Evolutionary conservation across 2,329 filamentous ascomycete genomes (phyloP).

Genomic region (Fusarium secorum): DNA sequence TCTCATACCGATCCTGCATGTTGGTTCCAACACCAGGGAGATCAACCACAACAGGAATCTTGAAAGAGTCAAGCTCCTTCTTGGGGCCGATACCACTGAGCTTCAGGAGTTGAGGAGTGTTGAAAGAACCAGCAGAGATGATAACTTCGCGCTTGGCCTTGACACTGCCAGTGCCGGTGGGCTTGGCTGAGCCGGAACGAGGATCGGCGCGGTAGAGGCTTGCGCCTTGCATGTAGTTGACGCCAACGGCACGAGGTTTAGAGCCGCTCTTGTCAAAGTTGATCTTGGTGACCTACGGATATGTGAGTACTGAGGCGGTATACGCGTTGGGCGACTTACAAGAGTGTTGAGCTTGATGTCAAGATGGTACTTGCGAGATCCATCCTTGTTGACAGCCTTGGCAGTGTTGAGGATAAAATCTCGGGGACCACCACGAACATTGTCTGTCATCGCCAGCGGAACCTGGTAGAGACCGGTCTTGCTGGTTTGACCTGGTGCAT

Average conservation of each 20-base stretch:
- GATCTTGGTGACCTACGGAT: conserved; percentile 44
- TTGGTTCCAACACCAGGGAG: conserved; percentile 67
- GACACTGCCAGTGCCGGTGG: conserved; percentile 3
- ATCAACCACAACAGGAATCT: conserved; percentile 44
- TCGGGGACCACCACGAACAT: conserved; percentile 61
- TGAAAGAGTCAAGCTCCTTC: conserved; percentile 40
- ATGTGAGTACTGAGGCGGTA: rapidly evolving
- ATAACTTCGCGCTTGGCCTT: conserved; percentile 51
- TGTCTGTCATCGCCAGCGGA: conserved; percentile 61
- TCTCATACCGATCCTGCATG: conserved; percentile 63
- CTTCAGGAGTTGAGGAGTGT: conserved; percentile 60
- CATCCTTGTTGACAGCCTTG: conserved; percentile 33
- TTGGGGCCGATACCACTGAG: conserved; percentile 51
- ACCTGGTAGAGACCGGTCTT: conserved; percentile 60
- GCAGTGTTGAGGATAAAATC: conserved; percentile 58
- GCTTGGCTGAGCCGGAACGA: conserved; percentile 21
- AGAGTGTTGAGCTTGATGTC: conserved; percentile 41
- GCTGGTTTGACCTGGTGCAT: conserved; percentile 33
- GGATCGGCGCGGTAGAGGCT: conserved; percentile 40
- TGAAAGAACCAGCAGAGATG: conserved; percentile 57
- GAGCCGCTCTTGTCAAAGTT: conserved; percentile 45
- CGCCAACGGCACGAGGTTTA: conserved; percentile 45
- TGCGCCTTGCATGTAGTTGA: conserved; percentile 44
- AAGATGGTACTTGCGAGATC: conserved; percentile 41
- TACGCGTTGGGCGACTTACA: not conserved